Percentiles rank a stretch among this genome's conserved stretches.
These are phyloP conservation scores for Pneumocystis oryctolagi DNA, from an alignment of 1,139 yeast species.

Conservation along the genomic window DNA sequence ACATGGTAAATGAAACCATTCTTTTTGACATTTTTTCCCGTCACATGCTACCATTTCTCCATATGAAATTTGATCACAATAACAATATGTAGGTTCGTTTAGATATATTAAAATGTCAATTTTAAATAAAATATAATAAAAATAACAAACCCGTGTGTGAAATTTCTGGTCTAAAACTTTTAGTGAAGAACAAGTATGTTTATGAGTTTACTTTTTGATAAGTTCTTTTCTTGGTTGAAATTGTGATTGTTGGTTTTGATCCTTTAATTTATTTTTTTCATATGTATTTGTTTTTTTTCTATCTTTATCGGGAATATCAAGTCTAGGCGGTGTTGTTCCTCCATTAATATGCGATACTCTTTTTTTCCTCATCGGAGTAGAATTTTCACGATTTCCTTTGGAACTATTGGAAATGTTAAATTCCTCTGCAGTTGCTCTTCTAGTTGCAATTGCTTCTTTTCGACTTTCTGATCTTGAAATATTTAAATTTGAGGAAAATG, in stretches of 20 bases:
- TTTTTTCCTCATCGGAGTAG: slow-evolving; percentile 7
- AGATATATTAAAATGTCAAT: slow-evolving; percentile 1
- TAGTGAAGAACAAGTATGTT: neutral
- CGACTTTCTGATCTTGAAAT: slow-evolving; percentile 66
- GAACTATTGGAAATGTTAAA: slow-evolving; percentile 4
- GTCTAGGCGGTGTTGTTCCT: neutral
- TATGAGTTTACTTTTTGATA: neutral
- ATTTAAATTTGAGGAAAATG: slow-evolving; percentile 48
- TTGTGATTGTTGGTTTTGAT: neutral
- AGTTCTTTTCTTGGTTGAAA: neutral
- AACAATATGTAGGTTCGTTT: slow-evolving; percentile 75
- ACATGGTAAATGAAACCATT: slow-evolving; percentile 96
- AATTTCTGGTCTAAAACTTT: neutral
- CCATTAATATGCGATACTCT: neutral
- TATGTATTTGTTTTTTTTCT: neutral
- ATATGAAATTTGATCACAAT: slow-evolving; percentile 89
- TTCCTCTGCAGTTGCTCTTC: slow-evolving; percentile 36
- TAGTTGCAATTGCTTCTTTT: slow-evolving; percentile 85
- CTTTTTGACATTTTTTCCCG: slow-evolving; percentile 80
- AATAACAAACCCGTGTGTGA: neutral
- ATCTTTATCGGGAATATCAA: neutral
- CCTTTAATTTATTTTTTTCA: neutral
- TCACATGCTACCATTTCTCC: slow-evolving; percentile 99
- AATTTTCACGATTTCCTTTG: slow-evolving; percentile 6
- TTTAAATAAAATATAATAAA: neutral